A percentile compares a stretch with the other conserved stretches of the same genome.
Evolutionary conservation across 441 rosid genomes (phyloP).

Genomic region (Adansonia madagascariensis): DNA sequence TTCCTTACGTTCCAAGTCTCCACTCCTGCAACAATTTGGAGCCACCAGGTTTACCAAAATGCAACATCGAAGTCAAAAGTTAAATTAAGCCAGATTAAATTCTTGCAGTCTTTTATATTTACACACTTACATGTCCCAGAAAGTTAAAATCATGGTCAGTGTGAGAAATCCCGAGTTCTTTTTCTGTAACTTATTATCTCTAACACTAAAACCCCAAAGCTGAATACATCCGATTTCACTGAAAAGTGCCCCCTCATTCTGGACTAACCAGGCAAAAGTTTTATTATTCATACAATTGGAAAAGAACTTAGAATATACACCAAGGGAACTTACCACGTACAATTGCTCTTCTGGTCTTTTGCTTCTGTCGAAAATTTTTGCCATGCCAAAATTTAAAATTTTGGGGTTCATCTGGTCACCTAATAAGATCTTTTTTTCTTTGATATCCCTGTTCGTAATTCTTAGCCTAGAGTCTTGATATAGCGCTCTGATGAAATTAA

Average conservation of each 20-base stretch:
- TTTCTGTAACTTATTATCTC: slow-evolving; percentile 26
- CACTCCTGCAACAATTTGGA: slow-evolving; percentile 37
- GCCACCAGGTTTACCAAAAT: neutral
- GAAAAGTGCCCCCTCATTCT: slow-evolving; percentile 31
- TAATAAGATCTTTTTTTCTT: slow-evolving; percentile 26
- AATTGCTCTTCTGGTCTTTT: slow-evolving; percentile 28
- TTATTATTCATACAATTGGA: neutral
- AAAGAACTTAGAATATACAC: neutral
- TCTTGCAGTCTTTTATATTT: slow-evolving; percentile 33
- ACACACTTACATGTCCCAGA: neutral
- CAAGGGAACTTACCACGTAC: slow-evolving; percentile 31
- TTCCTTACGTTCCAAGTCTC: slow-evolving; percentile 41
- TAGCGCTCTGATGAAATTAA: neutral
- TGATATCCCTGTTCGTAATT: slow-evolving; percentile 13
- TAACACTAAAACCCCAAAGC: slow-evolving; percentile 33
- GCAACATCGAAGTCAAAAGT: neutral
- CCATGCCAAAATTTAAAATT: slow-evolving; percentile 46
- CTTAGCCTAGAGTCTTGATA: slow-evolving; percentile 8
- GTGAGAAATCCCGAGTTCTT: slow-evolving; percentile 17
- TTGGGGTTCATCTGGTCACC: slow-evolving; percentile 38
- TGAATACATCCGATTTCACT: slow-evolving; percentile 32
- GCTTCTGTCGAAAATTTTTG: slow-evolving; percentile 46
- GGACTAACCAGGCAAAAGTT: slow-evolving; percentile 21
- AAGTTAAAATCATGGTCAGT: slow-evolving; percentile 22
- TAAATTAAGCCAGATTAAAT: neutral